Evolutionary conservation across 139 green algal genomes (phyloP).

Genomic region (Pleodorina starrii): DNA sequence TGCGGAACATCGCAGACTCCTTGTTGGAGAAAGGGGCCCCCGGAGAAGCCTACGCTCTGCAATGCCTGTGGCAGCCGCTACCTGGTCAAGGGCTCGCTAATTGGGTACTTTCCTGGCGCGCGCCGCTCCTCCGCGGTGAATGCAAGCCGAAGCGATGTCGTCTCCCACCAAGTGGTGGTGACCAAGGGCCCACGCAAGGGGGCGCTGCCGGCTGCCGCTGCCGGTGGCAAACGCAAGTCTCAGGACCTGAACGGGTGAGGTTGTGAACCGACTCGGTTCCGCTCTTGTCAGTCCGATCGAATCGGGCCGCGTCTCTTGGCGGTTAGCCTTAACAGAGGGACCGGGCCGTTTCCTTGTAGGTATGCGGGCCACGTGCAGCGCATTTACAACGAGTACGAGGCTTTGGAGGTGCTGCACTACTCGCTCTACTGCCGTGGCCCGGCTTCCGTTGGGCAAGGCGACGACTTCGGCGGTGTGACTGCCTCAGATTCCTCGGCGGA

Average conservation of each 20-base stretch:
- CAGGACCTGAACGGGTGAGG: conserved; percentile 11
- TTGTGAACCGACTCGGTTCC: too few species aligned
- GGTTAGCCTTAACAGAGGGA: conserved; percentile 16
- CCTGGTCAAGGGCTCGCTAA: conserved; percentile 53
- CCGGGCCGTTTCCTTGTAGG: not conserved
- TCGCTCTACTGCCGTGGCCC: not conserved
- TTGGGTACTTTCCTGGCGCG: conserved; percentile 48
- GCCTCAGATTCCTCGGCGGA: conserved; percentile 32
- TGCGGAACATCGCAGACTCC: conserved; percentile 24
- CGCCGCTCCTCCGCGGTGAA: not conserved
- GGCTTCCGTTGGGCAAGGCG: not conserved
- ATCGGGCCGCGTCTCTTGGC: conserved; percentile 7
- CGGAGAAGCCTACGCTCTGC: conserved; percentile 60
- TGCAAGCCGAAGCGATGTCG: not conserved
- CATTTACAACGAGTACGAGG: conserved; percentile 34
- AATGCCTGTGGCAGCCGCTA: conserved; percentile 61
- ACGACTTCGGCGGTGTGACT: not conserved
- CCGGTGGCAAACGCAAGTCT: conserved; percentile 24
- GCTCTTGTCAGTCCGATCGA: not conserved
- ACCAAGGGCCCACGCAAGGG: conserved; percentile 1
- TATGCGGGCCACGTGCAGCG: not conserved
- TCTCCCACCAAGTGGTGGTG: not conserved
- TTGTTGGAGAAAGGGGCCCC: conserved; percentile 48
- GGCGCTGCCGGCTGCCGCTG: not conserved
- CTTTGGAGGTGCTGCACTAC: conserved; percentile 19